These are phyloP conservation scores for Pichia terricola DNA, from an alignment of 1,139 yeast species.

Conservation along the genomic window DNA sequence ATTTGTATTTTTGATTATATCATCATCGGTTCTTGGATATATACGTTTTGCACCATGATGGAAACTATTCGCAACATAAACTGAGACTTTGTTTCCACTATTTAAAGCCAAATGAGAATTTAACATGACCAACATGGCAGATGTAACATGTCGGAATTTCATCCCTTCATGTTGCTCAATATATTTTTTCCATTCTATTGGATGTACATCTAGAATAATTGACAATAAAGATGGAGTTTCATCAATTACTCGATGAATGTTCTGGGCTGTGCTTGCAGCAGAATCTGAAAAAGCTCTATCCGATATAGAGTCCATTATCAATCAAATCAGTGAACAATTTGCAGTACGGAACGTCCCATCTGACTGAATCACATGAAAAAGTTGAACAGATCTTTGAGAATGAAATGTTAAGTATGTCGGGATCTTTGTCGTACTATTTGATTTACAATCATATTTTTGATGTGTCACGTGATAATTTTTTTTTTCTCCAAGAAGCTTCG, in stretches of 20 bases:
- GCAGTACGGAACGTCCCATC: not conserved
- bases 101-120: slow-evolving; percentile 84
- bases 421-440: too few species aligned
- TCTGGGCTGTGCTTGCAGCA: slow-evolving; percentile 17
- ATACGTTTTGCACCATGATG: slow-evolving; percentile 54
- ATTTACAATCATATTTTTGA: too few species aligned
- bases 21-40: slow-evolving; percentile 39
- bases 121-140: slow-evolving; percentile 57
- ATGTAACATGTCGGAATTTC: slow-evolving; percentile 44
- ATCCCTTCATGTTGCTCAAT: slow-evolving; percentile 25
- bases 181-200: slow-evolving; percentile 63
- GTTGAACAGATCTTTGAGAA: too few species aligned
- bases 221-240: slow-evolving; percentile 80
- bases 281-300: slow-evolving; percentile 53
- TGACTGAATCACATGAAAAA: not conserved
- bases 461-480: too few species aligned
- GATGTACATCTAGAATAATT: slow-evolving; percentile 70
- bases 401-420: too few species aligned
- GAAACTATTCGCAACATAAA: slow-evolving; percentile 63
- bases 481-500: too few species aligned
- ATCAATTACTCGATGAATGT: slow-evolving; percentile 27
- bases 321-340: too few species aligned
- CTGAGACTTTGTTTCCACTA: slow-evolving; percentile 76
- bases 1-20: slow-evolving; percentile 4
- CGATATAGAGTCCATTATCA: slow-evolving; percentile 62